Percentiles rank a stretch among this genome's conserved stretches.
These are phyloP conservation scores for Pezicula neosporulosa DNA, from an alignment of 2,329 filamentous ascomycete species.

Conservation along the genomic window DNA sequence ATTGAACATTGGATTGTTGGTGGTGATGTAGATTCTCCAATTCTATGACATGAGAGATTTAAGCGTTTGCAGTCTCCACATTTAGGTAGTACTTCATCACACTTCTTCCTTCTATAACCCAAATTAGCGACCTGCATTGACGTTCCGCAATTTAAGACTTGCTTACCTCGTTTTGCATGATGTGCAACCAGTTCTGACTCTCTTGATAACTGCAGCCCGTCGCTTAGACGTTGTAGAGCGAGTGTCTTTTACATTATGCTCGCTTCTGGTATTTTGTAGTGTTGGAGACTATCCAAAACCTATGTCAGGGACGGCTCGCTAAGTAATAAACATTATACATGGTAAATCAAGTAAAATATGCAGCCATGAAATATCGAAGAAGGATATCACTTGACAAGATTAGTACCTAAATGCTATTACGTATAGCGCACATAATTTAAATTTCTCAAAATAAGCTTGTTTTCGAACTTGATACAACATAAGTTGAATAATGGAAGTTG, in stretches of 20 bases:
- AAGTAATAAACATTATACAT: no score
- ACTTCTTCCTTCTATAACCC: conserved; percentile 1
- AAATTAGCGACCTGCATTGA: background rate
- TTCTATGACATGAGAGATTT: background rate
- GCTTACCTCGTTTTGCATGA: conserved; percentile 1
- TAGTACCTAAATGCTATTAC: no score
- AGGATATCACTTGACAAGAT: no score
- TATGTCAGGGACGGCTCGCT: background rate
- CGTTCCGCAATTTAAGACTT: background rate
- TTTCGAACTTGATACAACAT: no score
- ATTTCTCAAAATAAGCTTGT: no score
- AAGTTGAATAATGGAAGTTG: no score
- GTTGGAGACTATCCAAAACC: no score
- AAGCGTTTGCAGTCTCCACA: conserved; percentile 1
- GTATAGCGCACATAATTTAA: no score
- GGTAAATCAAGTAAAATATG: no score
- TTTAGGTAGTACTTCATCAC: conserved; percentile 2
- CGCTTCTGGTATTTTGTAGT: no score
- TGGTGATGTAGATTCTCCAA: background rate
- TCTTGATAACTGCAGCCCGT: background rate
- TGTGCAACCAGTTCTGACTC: conserved; percentile 1
- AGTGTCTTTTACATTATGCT: no score
- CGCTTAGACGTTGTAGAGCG: background rate
- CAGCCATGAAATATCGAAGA: no score
- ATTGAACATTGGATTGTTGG: background rate